A percentile compares a stretch with the other conserved stretches of the same genome.
Evolutionary conservation across 2,329 filamentous ascomycete species (phyloP).

Genomic region (Proliferodiscus dingleyae): DNA sequence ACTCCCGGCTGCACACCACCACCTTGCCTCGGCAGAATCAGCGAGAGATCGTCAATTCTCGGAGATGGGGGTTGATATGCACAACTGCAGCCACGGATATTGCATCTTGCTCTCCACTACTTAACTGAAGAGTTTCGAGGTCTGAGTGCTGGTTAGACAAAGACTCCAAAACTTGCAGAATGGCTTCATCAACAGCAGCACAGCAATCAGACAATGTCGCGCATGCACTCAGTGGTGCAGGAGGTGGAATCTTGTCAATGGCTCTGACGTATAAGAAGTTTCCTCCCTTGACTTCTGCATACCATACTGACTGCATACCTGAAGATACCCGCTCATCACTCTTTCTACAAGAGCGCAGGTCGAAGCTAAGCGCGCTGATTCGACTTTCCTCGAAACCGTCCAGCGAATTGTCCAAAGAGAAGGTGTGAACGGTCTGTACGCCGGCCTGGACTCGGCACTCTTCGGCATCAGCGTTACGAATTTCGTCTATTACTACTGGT

Average conservation of each 20-base stretch:
- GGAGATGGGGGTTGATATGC: conserved; percentile 17
- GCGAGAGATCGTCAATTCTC: conserved; percentile 7
- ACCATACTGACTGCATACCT: conserved; percentile 7
- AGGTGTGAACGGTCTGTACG: conserved; percentile 82
- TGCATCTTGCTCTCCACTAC: conserved; percentile 2
- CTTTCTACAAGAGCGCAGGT: conserved; percentile 96
- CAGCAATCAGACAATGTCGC: conserved; percentile 91
- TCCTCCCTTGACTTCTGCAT: conserved; percentile 12
- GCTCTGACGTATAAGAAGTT: conserved; percentile 68
- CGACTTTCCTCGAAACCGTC: conserved; percentile 76
- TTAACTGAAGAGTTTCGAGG: not conserved
- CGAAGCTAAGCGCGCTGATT: conserved; percentile 88
- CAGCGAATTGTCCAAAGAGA: conserved; percentile 86
- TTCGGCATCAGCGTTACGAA: conserved; percentile 99
- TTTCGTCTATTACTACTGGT: conserved; percentile 99
- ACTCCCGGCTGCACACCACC: not conserved
- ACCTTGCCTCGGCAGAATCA: conserved; percentile 8
- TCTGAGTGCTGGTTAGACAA: no score
- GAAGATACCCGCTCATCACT: conserved; percentile 90
- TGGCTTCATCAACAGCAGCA: conserved; percentile 30
- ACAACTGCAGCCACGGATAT: conserved; percentile 5
- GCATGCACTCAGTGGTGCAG: conserved; percentile 87
- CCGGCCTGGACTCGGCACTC: conserved; percentile 86
- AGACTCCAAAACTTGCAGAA: no score
- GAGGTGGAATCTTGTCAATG: conserved; percentile 93